These are phyloP conservation scores for Puccinia brachypodii DNA, from an alignment of 1,284 basidiomycete species.

Conservation along the genomic window DNA sequence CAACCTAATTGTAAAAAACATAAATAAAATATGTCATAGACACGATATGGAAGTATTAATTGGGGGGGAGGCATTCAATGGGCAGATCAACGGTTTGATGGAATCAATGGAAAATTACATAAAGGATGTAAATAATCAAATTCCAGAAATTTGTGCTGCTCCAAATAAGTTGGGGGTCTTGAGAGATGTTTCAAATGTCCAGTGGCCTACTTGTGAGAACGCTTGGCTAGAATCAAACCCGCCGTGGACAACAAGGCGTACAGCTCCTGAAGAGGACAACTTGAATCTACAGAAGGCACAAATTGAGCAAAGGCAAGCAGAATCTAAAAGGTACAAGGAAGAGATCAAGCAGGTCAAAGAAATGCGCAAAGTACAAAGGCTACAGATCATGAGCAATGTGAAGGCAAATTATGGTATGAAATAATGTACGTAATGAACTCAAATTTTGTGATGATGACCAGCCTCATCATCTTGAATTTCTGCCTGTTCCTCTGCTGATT, in stretches of 20 bases:
- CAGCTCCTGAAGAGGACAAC: no score
- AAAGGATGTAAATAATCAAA: no score
- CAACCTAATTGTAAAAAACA: not conserved
- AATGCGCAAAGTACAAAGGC: not conserved
- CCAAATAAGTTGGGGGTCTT: no score
- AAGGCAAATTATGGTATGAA: not conserved
- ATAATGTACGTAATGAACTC: not conserved
- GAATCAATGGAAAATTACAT: no score
- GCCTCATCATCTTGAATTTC: not conserved
- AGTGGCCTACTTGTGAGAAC: no score
- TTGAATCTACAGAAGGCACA: no score
- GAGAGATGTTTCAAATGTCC: no score
- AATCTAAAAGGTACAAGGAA: not conserved
- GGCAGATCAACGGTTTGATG: not conserved
- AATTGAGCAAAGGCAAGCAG: not conserved
- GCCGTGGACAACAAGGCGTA: no score
- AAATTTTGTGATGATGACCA: not conserved
- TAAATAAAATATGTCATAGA: not conserved
- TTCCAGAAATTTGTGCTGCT: not conserved
- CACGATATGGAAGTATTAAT: not conserved
- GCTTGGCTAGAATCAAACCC: no score
- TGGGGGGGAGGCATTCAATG: not conserved
- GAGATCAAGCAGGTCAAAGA: not conserved
- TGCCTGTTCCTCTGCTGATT: not conserved
- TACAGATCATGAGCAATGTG: not conserved